Percentiles rank a stretch among this genome's conserved stretches.
Conservation (phyloP, 192 early-diverging fungal genomes). For the Podochytrium sp. region DNA sequence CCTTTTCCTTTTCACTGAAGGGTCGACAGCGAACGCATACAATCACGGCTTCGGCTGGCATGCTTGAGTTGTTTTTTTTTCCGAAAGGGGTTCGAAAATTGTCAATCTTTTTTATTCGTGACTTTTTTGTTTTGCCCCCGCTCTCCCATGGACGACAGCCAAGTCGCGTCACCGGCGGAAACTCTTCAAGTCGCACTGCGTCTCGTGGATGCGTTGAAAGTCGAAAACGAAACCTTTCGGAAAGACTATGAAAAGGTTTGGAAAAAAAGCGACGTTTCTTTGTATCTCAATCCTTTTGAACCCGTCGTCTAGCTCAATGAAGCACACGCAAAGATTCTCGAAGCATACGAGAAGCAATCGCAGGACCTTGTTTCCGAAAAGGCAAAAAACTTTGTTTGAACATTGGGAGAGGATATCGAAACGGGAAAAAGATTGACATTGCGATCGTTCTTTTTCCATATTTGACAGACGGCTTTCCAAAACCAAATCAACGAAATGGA, state of each 20-base stretch:
- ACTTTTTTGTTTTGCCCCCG: background rate
- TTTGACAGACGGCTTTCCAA: slow-evolving; percentile 17
- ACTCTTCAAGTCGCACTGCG: slow-evolving; percentile 32
- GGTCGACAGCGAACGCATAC: slow-evolving; percentile 63
- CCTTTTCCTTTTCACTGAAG: slow-evolving; percentile 59
- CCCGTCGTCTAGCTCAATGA: slow-evolving; percentile 17
- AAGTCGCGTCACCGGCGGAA: slow-evolving; percentile 9
- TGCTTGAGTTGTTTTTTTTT: background rate
- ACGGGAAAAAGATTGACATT: background rate
- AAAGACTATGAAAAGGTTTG: slow-evolving; percentile 36
- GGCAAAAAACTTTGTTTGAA: background rate
- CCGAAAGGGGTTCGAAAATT: background rate
- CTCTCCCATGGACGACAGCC: slow-evolving; percentile 1
- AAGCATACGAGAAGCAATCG: slow-evolving; percentile 26
- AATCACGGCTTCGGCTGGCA: slow-evolving; percentile 44
- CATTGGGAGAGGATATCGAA: background rate
- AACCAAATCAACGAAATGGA: slow-evolving; percentile 32
- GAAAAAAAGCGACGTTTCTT: background rate
- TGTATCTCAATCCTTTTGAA: no score
- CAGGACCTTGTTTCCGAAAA: slow-evolving; percentile 15
- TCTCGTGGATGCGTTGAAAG: slow-evolving; percentile 34
- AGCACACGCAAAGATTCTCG: slow-evolving; percentile 5
- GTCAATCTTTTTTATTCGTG: background rate
- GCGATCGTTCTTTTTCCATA: background rate
- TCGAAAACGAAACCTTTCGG: slow-evolving; percentile 25